Conservation (phyloP, 1,139 yeast genomes). For the Pichia sp. region DNA sequence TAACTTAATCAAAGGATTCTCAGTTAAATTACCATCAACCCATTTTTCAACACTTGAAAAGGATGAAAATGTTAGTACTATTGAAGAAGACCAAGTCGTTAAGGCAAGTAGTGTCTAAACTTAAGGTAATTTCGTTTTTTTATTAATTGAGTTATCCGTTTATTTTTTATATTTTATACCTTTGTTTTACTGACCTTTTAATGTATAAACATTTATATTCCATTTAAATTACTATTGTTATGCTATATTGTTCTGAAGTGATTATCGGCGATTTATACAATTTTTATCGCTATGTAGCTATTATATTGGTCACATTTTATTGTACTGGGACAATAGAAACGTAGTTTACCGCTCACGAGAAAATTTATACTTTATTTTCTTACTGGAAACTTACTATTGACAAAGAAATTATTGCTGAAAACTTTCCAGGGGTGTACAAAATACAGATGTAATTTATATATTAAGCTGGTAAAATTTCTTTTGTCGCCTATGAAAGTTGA, state of each 20-base stretch:
- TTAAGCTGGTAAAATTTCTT: no score
- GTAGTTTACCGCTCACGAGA: no score
- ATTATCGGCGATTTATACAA: no score
- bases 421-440: no score
- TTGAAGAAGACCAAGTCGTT: conserved; percentile 61
- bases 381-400: no score
- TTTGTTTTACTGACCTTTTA: not conserved
- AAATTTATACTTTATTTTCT: no score
- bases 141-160: not conserved
- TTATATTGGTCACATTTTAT: no score
- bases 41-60: conserved; percentile 38
- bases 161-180: not conserved
- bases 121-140: not conserved
- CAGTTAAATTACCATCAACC: conserved; percentile 46
- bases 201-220: not conserved
- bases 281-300: no score
- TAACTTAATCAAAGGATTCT: conserved; percentile 62
- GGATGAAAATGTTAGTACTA: conserved; percentile 43
- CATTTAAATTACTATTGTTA: not conserved
- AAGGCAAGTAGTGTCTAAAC: conserved; percentile 29
- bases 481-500: not conserved
- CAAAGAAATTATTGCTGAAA: no score
- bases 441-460: no score
- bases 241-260: not conserved
- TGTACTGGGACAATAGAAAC: no score